Evolutionary conservation across 306 rosid genomes (phyloP), one percentile per base, ranked within the genome.

Genomic region (Malus asiatica): DNA sequence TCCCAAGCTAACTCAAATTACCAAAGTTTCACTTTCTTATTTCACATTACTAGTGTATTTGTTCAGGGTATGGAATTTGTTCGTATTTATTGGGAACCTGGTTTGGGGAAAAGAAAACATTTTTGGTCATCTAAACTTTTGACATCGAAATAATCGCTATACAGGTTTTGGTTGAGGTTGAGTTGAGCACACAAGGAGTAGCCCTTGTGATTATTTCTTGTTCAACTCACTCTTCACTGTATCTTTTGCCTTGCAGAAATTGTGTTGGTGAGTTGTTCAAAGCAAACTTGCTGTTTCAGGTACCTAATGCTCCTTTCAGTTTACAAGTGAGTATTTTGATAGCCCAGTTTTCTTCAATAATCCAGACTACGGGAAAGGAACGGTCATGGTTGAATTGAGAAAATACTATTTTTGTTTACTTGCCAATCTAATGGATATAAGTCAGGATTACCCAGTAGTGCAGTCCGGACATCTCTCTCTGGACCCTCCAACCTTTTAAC

Each of bases 141-240:
- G 11, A 62, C 25, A 19, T 62, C 32, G 3, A 29, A 30, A 11
- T 60, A 23, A 63, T 70, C 1, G 63, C 65, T 16, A 5, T n/a
- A n/a, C 18, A 45, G 68, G 20, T 8, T 42, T 74, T 18, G 29
- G 38, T 64, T 6, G 3, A 13, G 35, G 29, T 64, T 46, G 38
- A 8, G 61, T 0, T 5, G 22, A 45, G 35, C 44, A 46, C 20
- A n/a, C 11, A 51, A 38, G 67, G 68, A 71, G 22, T 44, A 77
- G 44, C 75, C 35, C n/a, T 69, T 59, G 80, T 59, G 61, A 48
- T 11, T 42, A 27, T 74, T 14, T 35, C 42, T 78, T 71, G 59
- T 78, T 52, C 29, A 68, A 45, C 72, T 23, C 38, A 3, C 35
- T 73, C 55, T 15, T 65, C 48, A 5, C 27, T 33, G 29, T 20